These are phyloP conservation scores for Phylloporus rhodoxanthus DNA, from an alignment of 768 basidiomycete species.

Conservation along the genomic window DNA sequence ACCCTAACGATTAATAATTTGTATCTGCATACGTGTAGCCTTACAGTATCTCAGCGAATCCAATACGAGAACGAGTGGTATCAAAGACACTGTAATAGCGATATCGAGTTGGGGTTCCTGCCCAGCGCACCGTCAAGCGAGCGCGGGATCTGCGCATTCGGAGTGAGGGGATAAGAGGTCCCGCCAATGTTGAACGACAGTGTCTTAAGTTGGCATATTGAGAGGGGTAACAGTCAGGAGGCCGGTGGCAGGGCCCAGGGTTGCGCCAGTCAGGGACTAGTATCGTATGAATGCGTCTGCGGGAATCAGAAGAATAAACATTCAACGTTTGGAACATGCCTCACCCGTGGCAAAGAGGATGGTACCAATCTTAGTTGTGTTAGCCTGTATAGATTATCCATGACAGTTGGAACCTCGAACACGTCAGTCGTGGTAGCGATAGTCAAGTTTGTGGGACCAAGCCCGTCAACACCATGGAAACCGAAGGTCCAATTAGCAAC, in stretches of 20 bases:
- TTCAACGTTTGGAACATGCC: background rate
- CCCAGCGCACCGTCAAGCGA: constrained; percentile 28
- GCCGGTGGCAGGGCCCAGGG: constrained; percentile 23
- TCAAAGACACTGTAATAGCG: constrained; percentile 43
- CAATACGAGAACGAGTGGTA: constrained; percentile 33
- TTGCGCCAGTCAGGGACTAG: constrained; percentile 23
- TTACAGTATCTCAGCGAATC: constrained; percentile 35
- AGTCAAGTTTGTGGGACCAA: constrained; percentile 34
- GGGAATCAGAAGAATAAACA: background rate
- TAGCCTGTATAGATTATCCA: constrained; percentile 35
- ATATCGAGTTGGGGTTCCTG: constrained; percentile 20
- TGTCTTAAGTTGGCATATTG: constrained; percentile 24
- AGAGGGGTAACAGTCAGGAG: constrained; percentile 24
- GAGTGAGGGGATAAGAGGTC: constrained; percentile 14
- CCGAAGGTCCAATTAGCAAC: constrained; percentile 26
- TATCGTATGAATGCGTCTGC: constrained; percentile 26
- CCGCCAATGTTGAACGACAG: constrained; percentile 26
- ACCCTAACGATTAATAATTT: background rate
- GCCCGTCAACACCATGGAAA: constrained; percentile 35
- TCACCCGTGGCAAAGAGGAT: constrained; percentile 25
- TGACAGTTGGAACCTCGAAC: constrained; percentile 29
- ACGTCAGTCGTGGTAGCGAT: constrained; percentile 14
- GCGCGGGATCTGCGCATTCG: constrained; percentile 31
- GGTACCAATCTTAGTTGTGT: too few relatives aligned
- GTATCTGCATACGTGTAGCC: constrained; percentile 25